Conservation (phyloP, 768 basidiomycete genomes). For the Astraeus odoratus region DNA sequence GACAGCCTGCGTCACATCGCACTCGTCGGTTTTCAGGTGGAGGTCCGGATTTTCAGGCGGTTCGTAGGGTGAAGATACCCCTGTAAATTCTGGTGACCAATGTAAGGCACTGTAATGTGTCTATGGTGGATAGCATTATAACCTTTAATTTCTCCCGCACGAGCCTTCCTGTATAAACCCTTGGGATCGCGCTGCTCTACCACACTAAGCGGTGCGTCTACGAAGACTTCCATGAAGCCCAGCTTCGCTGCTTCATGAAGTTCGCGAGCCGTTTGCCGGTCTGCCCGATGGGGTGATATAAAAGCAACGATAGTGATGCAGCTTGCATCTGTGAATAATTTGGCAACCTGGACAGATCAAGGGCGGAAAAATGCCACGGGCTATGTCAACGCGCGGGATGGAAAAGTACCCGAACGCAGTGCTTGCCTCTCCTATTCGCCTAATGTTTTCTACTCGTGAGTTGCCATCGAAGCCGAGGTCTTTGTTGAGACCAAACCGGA, state of each 20-base stretch:
- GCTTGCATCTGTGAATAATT: slow-evolving; percentile 84
- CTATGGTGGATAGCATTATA: not conserved
- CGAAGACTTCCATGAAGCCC: slow-evolving; percentile 89
- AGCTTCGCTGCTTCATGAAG: slow-evolving; percentile 70
- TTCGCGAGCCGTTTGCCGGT: slow-evolving; percentile 75
- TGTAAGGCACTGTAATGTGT: slow-evolving; percentile 1
- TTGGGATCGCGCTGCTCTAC: slow-evolving; percentile 95
- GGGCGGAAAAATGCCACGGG: slow-evolving; percentile 11
- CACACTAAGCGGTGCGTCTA: slow-evolving; percentile 85
- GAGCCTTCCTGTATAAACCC: slow-evolving; percentile 93
- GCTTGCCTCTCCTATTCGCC: slow-evolving; percentile 88
- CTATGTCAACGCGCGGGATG: slow-evolving; percentile 4
- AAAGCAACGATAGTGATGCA: slow-evolving; percentile 91
- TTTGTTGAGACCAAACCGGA: slow-evolving; percentile 94
- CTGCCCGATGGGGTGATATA: slow-evolving; percentile 94
- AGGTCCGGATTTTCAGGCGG: slow-evolving; percentile 80
- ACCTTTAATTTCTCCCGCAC: slow-evolving; percentile 96
- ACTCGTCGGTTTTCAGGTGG: slow-evolving; percentile 84
- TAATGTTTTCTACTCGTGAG: slow-evolving; percentile 92
- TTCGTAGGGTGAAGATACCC: slow-evolving; percentile 96
- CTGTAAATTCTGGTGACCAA: slow-evolving; percentile 80
- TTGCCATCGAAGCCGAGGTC: slow-evolving; percentile 91
- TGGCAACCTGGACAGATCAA: slow-evolving; percentile 62
- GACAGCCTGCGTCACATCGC: slow-evolving; percentile 73
- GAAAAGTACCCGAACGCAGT: not conserved